Evolutionary conservation across 2,329 filamentous ascomycete genomes (phyloP).

Genomic region (Pezicula radicicola): DNA sequence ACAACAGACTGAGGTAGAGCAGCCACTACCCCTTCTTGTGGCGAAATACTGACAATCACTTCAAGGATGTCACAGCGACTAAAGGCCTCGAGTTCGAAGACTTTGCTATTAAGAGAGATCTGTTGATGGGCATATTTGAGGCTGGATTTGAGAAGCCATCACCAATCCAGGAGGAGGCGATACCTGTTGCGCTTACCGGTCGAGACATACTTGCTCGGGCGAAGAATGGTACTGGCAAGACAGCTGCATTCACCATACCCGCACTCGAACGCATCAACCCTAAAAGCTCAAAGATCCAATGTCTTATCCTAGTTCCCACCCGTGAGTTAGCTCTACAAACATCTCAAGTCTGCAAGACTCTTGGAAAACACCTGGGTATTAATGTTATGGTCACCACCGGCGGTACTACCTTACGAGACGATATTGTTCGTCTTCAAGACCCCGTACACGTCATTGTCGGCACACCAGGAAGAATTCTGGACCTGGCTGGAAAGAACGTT

Average conservation of each 20-base stretch:
- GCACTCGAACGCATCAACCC: conserved; percentile 94
- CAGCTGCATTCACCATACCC: conserved; percentile 95
- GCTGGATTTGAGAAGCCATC: conserved; percentile 98
- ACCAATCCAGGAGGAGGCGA: conserved; percentile 98
- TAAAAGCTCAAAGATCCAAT: conserved; percentile 94
- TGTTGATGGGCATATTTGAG: conserved; percentile 99
- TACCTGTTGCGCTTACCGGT: conserved; percentile 92
- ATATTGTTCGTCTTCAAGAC: conserved; percentile 92
- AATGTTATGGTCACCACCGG: conserved; percentile 99
- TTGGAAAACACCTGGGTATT: conserved; percentile 94
- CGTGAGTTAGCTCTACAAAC: conserved; percentile 97
- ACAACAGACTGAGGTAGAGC: conserved; percentile 72
- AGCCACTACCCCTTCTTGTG: conserved; percentile 9
- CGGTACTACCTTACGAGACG: conserved; percentile 90
- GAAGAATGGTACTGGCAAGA: conserved; percentile 99
- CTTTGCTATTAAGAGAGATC: conserved; percentile 88
- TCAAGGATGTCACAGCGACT: conserved; percentile 92
- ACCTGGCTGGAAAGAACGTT: conserved; percentile 93
- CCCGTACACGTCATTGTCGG: conserved; percentile 97
- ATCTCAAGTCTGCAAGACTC: conserved; percentile 97
- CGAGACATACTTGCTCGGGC: conserved; percentile 93
- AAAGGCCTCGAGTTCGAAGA: conserved; percentile 98
- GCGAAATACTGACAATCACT: conserved; percentile 11
- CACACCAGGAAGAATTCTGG: conserved; percentile 92
- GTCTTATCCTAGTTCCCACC: conserved; percentile 92